Evolutionary conservation across 129 eudicot genomes (phyloP), one percentile per base, ranked within the genome.

Genomic region (Artemisia argyi): DNA sequence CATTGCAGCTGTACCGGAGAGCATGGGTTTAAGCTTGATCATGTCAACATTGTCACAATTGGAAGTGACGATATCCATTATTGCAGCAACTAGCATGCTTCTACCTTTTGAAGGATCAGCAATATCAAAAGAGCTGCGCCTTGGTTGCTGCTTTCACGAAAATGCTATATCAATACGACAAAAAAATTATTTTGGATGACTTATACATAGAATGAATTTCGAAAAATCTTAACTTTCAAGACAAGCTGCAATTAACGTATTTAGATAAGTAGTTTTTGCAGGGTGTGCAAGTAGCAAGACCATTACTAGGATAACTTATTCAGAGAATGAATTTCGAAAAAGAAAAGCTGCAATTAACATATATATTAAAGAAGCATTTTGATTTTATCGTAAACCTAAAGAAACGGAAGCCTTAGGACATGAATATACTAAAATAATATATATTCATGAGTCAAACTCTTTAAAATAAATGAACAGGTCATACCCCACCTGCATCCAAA

Each of bases 61-160:
- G 61, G 99, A 91, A 69, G 97, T 95, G 68, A 95, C 96, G 47
- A 95, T 85, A 82, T 95, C 99, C 99, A 95, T 95, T 32, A 95
- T 86, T 77, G 99, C 96, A 69, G 99, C 88, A 72, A 95, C 87
- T 61, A 95, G 99, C 99, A 95, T 91, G 86, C 99, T 95, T 89
- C 88, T 90, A 77, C 97, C 96, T 85, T 87, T 88, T 81, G 86
- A 88, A 76, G 93, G 86, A 86, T 88, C 91, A 76, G 90, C 86
- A 81, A 75, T 52, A 78, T 86, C 86, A 57, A 85, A 76, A 67
- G 91, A 86, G 79, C 81, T 85, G 71, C 79, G 91, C 69, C 91
- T 80, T 61, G 86, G 75, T 70, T 86, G 96, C 99, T 95, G 97
- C 90, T 88, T 82, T 80, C 82, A 85, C 11, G 72, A 52, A 85